These are phyloP conservation scores for Paramecium primaurelia DNA, from an alignment of 73 alveolate species.

Conservation along the genomic window DNA sequence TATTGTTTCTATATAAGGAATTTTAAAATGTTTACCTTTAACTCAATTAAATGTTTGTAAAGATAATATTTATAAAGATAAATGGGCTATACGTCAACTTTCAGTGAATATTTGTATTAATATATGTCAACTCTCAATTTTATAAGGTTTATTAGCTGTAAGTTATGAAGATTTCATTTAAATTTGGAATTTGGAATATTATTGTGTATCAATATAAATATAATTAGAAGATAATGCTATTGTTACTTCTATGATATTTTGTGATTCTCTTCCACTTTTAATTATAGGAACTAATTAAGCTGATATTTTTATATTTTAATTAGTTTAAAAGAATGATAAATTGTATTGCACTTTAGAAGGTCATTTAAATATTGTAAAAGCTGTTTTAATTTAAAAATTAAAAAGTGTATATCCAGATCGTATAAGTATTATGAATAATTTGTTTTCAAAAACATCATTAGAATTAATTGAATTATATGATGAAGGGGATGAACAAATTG, in stretches of 20 bases:
- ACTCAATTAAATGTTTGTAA: background rate
- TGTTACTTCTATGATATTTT: background rate
- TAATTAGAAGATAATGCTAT: constrained; percentile 18
- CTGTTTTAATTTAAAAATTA: background rate
- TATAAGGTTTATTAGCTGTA: background rate
- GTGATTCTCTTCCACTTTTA: constrained; percentile 1
- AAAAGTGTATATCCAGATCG: background rate
- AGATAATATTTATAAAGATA: constrained; percentile 3
- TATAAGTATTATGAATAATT: background rate
- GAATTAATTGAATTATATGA: constrained; percentile 22
- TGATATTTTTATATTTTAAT: background rate
- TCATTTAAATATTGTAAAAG: constrained; percentile 32
- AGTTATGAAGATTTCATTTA: background rate
- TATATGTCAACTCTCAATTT: background rate
- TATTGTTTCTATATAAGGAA: background rate
- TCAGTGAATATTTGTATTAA: background rate
- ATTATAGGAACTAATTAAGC: constrained; percentile 4
- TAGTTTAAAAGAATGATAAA: background rate
- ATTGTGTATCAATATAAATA: background rate
- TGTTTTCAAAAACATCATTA: background rate
- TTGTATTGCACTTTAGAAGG: background rate
- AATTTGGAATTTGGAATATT: constrained; percentile 45
- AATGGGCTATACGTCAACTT: background rate
- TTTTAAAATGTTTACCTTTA: background rate
- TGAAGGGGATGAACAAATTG: background rate